A percentile compares a stretch with the other conserved stretches of the same genome.
Conservation (phyloP, 2,329 filamentous ascomycete species). For the Pseudopithomyces chartarum region DNA sequence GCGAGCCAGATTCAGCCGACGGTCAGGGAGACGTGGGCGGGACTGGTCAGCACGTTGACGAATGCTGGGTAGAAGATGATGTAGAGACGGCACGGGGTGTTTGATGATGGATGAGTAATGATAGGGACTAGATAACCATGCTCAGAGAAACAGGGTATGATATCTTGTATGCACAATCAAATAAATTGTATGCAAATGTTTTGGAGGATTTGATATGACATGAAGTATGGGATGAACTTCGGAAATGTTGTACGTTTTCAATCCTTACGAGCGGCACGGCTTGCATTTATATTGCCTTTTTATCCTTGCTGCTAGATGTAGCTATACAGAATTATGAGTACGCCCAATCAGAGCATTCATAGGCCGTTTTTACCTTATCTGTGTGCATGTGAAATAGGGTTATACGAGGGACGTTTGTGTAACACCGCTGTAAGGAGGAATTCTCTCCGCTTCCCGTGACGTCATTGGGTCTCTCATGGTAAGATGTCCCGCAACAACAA, state of each 20-base stretch:
- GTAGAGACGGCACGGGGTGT: background rate
- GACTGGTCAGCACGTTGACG: constrained; percentile 35
- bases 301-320: background rate
- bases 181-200: too few relatives aligned
- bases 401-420: background rate
- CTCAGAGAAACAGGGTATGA: background rate
- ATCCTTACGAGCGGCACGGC: background rate
- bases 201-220: too few relatives aligned
- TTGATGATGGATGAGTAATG: background rate
- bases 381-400: too few relatives aligned
- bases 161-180: background rate
- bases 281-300: background rate
- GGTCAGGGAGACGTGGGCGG: constrained; percentile 54
- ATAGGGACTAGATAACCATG: background rate
- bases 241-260: too few relatives aligned
- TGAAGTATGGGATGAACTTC: too few relatives aligned
- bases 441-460: constrained; percentile 2
- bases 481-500: background rate
- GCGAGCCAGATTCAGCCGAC: constrained; percentile 55
- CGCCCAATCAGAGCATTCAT: too few relatives aligned
- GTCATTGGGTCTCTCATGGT: background rate
- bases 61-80: constrained; percentile 15
- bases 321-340: too few relatives aligned
- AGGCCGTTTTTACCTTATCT: too few relatives aligned
- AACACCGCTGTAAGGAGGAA: background rate